Base-by-base conservation (phyloP, 192 early-diverging fungal species). In the Jimgerdemannia flammicorona region DNA sequence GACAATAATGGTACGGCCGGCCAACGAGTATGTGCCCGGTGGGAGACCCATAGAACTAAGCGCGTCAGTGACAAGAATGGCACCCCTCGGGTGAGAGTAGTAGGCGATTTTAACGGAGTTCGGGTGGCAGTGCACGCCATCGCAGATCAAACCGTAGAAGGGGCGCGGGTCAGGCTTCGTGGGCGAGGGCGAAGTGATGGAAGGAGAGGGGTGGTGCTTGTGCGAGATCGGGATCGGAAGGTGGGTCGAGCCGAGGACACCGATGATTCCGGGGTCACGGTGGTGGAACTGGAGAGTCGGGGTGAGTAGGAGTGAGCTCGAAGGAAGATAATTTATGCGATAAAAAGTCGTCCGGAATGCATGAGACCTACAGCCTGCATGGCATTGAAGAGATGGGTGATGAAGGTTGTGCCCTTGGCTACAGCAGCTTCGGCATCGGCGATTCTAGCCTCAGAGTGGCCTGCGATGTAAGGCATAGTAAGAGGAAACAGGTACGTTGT, bases 321-420 rank as follows among this genome's bases (percentile, higher is more conserved):
- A 19, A 65, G 64, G 64, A 0, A 14, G 19, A 65, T 18, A 19
- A 65, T 19, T 65, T 65, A 19, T 19, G 19, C 64, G 19, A 19
- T 14, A 14, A 19, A 14, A 29, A 29, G 29, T 29, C 29, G 29
- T 1, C 29, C 29, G 29, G 29, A 29, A 29, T 29, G 29, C 29
- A 29, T 29, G 29, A 29, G 29, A 74, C 44, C 43, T 72, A 79
- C 77, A 29, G 80, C 83, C 43, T 88, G 90, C 93, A 93, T 93
- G 40, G 93, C 93, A 72, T 94, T 94, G 80, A 93, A 94, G 71
- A 94, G 80, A 74, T 94, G 93, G 0, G 93, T 94, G 59, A 94
- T 89, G 79, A 90, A 89, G 18, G 80, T 85, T 3, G 91, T 91
- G 3, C 91, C 91, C 18, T 79, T 83, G 8, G 78, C 71, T 65